Evolutionary conservation across 2,329 filamentous ascomycete species (phyloP), one percentile per base, ranked within the genome.

Genomic region (Dryadomyces sulphureus): DNA sequence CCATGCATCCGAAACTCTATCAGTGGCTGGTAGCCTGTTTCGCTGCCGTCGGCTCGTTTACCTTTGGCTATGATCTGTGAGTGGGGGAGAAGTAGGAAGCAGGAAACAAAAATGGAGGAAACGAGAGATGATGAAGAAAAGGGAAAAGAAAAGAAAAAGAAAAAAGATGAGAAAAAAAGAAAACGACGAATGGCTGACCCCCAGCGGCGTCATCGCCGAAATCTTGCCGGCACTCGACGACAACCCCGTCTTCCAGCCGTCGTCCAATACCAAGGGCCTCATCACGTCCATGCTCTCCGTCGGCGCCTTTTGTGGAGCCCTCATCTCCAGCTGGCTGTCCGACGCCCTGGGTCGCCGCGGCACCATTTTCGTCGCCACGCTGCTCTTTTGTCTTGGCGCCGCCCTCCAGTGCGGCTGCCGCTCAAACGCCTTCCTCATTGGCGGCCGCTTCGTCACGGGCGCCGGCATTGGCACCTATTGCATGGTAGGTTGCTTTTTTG

Each of bases 361-460:
- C 55, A 81, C 77, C 1, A 81, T 81, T 49, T 55, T 72, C 38
- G 57, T 73, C 8, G 77, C 73, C 30, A 66, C 70, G 24, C 21
- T 74, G 8, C 57, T 81, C 40, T 81, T 80, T 62, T 65, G 69
- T 36, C 60, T 81, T 12, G 77, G 78, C 38, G 77, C 75, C 49
- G 67, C 64, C 41, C 59, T 81, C 5, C 77, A 81, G 53, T 75
- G 76, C 27, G 74, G 70, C 16, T 77, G 75, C 3, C 63, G 64
- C 48, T 64, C 54, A 27, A 59, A 81, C 27, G 56, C 59, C 2
- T 80, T 73, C 56, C 64, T 81, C 30, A 78, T 77, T 50, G 63
- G 72, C 50, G 77, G 77, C 27, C 65, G 78, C 49, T 65, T 69
- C 47, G 64, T 79, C 45, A 73, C 74, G 40, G 75, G 75, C 45